Evolutionary conservation across 352 stramenopile genomes (phyloP).

Genomic region (Pythium rishiriense): DNA sequence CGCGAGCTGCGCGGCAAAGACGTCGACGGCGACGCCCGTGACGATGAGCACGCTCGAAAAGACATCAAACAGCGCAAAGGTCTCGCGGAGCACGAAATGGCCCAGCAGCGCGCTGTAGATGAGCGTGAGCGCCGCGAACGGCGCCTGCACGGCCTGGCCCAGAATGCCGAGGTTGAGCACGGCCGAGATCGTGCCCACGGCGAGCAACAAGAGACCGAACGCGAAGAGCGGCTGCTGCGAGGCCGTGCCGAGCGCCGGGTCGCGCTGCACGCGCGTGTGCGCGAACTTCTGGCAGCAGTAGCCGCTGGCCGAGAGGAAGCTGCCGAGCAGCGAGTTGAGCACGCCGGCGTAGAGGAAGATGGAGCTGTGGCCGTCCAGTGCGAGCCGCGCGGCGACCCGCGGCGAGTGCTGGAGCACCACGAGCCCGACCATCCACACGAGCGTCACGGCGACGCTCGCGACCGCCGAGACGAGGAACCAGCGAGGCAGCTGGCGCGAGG

Average conservation of each 20-base stretch:
- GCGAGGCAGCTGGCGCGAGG: slow-evolving; percentile 34
- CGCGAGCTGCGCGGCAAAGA: slow-evolving; percentile 55
- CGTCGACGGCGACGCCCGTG: slow-evolving; percentile 57
- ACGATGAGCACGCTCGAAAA: slow-evolving; percentile 67
- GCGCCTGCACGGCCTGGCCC: slow-evolving; percentile 72
- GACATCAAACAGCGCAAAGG: slow-evolving; percentile 47
- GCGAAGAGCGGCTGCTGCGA: slow-evolving; percentile 65
- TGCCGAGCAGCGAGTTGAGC: slow-evolving; percentile 73
- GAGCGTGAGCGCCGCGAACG: slow-evolving; percentile 78
- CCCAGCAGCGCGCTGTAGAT: slow-evolving; percentile 78
- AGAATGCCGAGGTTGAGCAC: slow-evolving; percentile 75
- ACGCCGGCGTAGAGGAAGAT: slow-evolving; percentile 68
- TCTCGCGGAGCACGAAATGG: slow-evolving; percentile 61
- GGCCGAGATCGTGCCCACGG: slow-evolving; percentile 66
- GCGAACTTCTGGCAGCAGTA: slow-evolving; percentile 83
- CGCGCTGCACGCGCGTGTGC: slow-evolving; percentile 52
- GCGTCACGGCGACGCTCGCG: slow-evolving; percentile 42
- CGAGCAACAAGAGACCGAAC: slow-evolving; percentile 57
- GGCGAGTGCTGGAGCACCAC: slow-evolving; percentile 40
- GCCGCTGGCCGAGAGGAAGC: slow-evolving; percentile 73
- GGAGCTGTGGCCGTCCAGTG: slow-evolving; percentile 18
- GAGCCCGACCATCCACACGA: slow-evolving; percentile 55
- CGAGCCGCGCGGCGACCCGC: slow-evolving; percentile 24
- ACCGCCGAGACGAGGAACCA: slow-evolving; percentile 53
- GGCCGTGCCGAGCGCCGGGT: slow-evolving; percentile 51